Evolutionary conservation across 106 monocot genomes (phyloP).

Genomic region (Allium fistulosum): DNA sequence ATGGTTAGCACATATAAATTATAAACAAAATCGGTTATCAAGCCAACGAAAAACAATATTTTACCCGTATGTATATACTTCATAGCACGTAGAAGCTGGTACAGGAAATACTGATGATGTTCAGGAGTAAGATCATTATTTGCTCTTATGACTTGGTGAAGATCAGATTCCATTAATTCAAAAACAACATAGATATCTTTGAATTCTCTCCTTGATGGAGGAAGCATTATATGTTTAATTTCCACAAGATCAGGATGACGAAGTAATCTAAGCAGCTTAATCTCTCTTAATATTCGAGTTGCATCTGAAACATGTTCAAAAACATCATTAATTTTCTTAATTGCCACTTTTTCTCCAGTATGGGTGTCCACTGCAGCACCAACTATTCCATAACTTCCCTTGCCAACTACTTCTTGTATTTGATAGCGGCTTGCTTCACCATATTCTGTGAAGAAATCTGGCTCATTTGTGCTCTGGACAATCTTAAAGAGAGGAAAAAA

Average conservation of each 20-base stretch:
- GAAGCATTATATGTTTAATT: constrained; percentile 62
- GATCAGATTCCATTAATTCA: constrained; percentile 65
- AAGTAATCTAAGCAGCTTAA: constrained; percentile 50
- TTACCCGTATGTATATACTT: constrained; percentile 56
- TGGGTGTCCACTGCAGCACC: constrained; percentile 36
- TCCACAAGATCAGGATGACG: constrained; percentile 58
- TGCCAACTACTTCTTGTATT: constrained; percentile 53
- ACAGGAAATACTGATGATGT: constrained; percentile 59
- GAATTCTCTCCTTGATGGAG: constrained; percentile 52
- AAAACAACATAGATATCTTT: constrained; percentile 60
- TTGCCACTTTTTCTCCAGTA: constrained; percentile 45
- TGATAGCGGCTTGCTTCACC: constrained; percentile 48
- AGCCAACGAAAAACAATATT: background rate
- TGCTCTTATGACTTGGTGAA: constrained; percentile 60
- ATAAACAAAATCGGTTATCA: background rate
- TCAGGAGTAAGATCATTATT: constrained; percentile 59
- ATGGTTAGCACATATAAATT: too few relatives aligned
- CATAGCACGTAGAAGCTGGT: constrained; percentile 51
- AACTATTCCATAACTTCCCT: constrained; percentile 66
- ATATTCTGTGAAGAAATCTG: constrained; percentile 59
- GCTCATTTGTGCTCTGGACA: constrained; percentile 23
- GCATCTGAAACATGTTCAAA: constrained; percentile 66
- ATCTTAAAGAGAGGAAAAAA: background rate
- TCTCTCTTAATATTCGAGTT: constrained; percentile 53
- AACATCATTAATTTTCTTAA: constrained; percentile 63